Base-by-base conservation (phyloP, 1,139 yeast species). In the Suhomyces anneliseae region DNA sequence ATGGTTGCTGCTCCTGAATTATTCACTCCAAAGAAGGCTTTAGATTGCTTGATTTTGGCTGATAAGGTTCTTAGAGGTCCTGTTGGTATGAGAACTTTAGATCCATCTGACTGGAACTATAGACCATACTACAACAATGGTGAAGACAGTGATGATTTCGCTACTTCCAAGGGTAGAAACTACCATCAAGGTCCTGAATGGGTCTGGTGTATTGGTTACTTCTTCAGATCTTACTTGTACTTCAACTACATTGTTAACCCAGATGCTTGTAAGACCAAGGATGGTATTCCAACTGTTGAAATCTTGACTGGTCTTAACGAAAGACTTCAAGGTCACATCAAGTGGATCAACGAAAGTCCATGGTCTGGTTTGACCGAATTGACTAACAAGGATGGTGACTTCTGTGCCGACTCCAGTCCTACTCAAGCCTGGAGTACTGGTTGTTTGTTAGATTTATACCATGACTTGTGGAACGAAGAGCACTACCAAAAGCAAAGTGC, bases 101-200 rank as follows among this genome's bases (percentile, higher is more conserved):
- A 93, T 64, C 98, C 99, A 6, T 78, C 83, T 15, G 99, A 93
- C 68, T 79, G 83, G 73, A 90, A 93, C 66, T 93, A 93, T 66
- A 79, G 95, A 50, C 99, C 99, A 1, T 81, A 88, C 69, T 93
- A 93, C 67, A 72, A 74, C 58, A 93, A 93, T 62, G 72, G 92
- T 43, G 85, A 81, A 41, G 98, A 93, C 60, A 82, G 81, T 45
- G 81, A 78, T 8, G 97, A 93, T 64, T 93, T 90, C 74, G 90
- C 95, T 1, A 90, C 98, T 0, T 78, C 98, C 6, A 90, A 90
- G 68, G 99, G 99, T 15, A 79, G 98, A 59, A 93, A 93, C 68
- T 93, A 93, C 65, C 99, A 93, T 66, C 98, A 93, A 68, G 99
- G 99, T 2, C 99, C 99, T 1, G 99, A 93, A 64, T 93, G 99